These are phyloP conservation scores for Cercophora samala DNA, from an alignment of 495 filamentous ascomycete genomes.

Conservation along the genomic window DNA sequence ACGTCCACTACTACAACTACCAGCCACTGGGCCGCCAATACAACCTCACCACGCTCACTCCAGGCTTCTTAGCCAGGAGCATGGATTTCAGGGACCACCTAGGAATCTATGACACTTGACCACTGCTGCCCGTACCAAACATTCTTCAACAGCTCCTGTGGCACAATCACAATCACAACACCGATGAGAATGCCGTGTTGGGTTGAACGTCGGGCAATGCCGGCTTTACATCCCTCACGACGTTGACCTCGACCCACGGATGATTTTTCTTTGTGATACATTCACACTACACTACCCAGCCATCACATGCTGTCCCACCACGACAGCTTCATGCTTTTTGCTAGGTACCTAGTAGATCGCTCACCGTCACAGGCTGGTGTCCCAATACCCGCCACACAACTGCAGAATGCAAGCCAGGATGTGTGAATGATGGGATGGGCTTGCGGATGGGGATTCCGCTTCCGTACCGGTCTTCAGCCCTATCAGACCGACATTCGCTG, in stretches of 20 bases:
- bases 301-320: not conserved
- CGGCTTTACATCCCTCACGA: constrained; percentile 1
- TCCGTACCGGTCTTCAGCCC: not conserved
- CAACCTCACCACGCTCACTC: not conserved
- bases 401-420: not conserved
- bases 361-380: not conserved
- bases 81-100: not conserved
- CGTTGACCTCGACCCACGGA: not conserved
- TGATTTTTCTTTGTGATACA: not conserved
- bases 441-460: not conserved
- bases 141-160: not conserved
- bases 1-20: not conserved
- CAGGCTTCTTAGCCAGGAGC: not conserved
- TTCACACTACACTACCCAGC: not conserved
- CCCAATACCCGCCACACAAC: not conserved
- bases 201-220: constrained; percentile 4
- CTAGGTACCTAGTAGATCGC: not conserved
- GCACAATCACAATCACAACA: not conserved
- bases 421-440: not conserved
- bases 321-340: not conserved
- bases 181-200: not conserved
- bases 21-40: not conserved
- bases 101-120: not conserved
- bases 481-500: not conserved
- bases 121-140: not conserved